Evolutionary conservation across 2,329 filamentous ascomycete genomes (phyloP).

Genomic region (Talaromyces sp.): DNA sequence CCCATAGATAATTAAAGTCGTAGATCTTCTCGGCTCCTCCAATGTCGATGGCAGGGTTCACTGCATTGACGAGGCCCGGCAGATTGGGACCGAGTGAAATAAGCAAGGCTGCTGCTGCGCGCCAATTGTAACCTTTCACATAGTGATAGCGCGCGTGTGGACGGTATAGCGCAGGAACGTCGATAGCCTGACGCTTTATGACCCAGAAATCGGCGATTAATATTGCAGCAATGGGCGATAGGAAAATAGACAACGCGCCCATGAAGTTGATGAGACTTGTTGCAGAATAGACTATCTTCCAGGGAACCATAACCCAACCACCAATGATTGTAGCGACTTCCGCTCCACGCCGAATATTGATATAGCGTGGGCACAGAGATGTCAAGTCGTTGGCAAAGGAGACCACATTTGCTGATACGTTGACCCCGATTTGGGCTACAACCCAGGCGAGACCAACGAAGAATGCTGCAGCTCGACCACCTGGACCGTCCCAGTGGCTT

Average conservation of each 20-base stretch:
- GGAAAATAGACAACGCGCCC: conserved; percentile 30
- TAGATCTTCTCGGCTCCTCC: conserved; percentile 28
- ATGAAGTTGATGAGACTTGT: conserved; percentile 25
- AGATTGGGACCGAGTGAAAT: conserved; percentile 31
- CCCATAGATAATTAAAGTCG: conserved; percentile 31
- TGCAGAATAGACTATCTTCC: conserved; percentile 39
- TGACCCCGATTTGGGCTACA: conserved; percentile 52
- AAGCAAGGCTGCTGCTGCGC: conserved; percentile 32
- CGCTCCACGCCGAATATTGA: conserved; percentile 52
- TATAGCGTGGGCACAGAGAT: conserved; percentile 50
- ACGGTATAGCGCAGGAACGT: conserved; percentile 45
- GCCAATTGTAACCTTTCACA: conserved; percentile 30
- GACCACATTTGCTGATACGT: conserved; percentile 53
- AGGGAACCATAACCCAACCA: conserved; percentile 32
- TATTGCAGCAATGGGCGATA: conserved; percentile 43
- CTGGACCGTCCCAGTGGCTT: conserved; percentile 24
- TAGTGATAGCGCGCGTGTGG: conserved; percentile 42
- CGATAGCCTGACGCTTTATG: conserved; percentile 36
- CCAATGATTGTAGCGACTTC: conserved; percentile 43
- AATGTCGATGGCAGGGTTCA: conserved; percentile 28
- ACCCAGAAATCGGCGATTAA: conserved; percentile 44
- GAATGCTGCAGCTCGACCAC: conserved; percentile 30
- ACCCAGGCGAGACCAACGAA: conserved; percentile 29
- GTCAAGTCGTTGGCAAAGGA: conserved; percentile 54
- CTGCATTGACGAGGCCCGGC: conserved; percentile 25